These are phyloP conservation scores for Suhomyces bribrorum DNA, from an alignment of 1,139 yeast species.

Conservation along the genomic window DNA sequence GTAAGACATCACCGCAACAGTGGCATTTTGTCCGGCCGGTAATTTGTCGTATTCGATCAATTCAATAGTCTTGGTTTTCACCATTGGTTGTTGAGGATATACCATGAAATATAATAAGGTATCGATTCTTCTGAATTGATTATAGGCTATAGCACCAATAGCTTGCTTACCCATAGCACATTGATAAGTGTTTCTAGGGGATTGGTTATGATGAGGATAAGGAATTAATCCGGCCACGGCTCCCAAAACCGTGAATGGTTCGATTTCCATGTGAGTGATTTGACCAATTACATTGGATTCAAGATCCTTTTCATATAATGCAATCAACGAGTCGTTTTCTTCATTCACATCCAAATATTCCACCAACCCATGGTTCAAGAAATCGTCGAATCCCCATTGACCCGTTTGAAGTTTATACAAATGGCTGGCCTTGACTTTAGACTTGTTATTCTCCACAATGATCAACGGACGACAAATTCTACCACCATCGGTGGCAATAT, in stretches of 20 bases:
- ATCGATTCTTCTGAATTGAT: slow-evolving; percentile 93
- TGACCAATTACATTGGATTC: slow-evolving; percentile 28
- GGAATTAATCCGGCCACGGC: slow-evolving; percentile 99
- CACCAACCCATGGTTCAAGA: slow-evolving; percentile 79
- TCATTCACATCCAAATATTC: slow-evolving; percentile 97
- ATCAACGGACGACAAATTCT: slow-evolving; percentile 96
- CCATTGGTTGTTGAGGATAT: slow-evolving; percentile 99
- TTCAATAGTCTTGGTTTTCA: slow-evolving; percentile 94
- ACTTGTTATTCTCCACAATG: slow-evolving; percentile 70
- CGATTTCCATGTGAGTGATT: slow-evolving; percentile 91
- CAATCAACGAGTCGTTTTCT: slow-evolving; percentile 93
- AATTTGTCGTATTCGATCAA: slow-evolving; percentile 91
- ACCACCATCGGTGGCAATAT: slow-evolving; percentile 98
- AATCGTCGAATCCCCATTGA: slow-evolving; percentile 83
- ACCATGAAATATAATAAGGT: slow-evolving; percentile 93
- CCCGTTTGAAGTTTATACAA: slow-evolving; percentile 63
- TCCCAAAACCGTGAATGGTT: slow-evolving; percentile 93
- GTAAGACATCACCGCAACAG: slow-evolving; percentile 98
- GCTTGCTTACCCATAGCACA: slow-evolving; percentile 99
- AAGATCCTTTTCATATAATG: slow-evolving; percentile 70
- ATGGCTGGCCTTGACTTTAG: slow-evolving; percentile 75
- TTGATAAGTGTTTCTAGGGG: slow-evolving; percentile 98
- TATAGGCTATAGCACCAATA: slow-evolving; percentile 97
- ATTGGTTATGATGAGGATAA: slow-evolving; percentile 99
- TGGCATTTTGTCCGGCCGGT: slow-evolving; percentile 99